Base-by-base conservation (phyloP, 2,329 filamentous ascomycete genomes). In the Neonectria coccinea region DNA sequence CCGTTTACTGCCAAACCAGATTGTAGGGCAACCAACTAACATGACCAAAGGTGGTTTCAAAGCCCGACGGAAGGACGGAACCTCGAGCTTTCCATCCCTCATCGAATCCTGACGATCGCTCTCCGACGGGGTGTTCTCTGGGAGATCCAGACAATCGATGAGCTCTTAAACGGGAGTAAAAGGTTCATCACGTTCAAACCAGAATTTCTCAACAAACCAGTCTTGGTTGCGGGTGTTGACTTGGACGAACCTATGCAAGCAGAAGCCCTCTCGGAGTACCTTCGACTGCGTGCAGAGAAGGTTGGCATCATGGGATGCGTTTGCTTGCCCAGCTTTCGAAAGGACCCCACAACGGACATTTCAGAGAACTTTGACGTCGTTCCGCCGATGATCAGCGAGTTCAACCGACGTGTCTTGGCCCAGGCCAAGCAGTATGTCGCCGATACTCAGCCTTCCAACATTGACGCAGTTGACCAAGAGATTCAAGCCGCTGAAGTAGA, bases 71-170 rank as follows among this genome's bases (percentile, higher is more conserved):
- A 29, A 8, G 39, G 56, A 36, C 3, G 33, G 22, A 48, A 20
- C 16, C 39, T 56, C 31, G 42, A 61, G n/a, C 42, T 33, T 56
- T 61, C 44, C 18, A 41, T 51, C 11, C 59, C 59, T 11, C 51
- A 56, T 44, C 22, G 59, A 31, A 48, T 61, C n/a, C 16, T 61
- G 6, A 51, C 51, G 4, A 56, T 61, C 41, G 52, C 59, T 22
- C 27, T 56, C 4, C 59, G 52, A 25, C 22, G 52, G 27, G 44
- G 44, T 6, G 36, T 36, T 3, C 33, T 62, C 6, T 3, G 16
- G 2, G n/a, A 20, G 0, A 45, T 62, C 36, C 20, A 33, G 16
- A 51, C 44, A 3, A 9, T 56, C 31, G 31, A 56, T 27, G 52
- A 52, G 10, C 44, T 62, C 1, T 56, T 62, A 11, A 14, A 18